Base-by-base conservation (phyloP, 139 green algal species). In the Volvox reticuliferus region DNA sequence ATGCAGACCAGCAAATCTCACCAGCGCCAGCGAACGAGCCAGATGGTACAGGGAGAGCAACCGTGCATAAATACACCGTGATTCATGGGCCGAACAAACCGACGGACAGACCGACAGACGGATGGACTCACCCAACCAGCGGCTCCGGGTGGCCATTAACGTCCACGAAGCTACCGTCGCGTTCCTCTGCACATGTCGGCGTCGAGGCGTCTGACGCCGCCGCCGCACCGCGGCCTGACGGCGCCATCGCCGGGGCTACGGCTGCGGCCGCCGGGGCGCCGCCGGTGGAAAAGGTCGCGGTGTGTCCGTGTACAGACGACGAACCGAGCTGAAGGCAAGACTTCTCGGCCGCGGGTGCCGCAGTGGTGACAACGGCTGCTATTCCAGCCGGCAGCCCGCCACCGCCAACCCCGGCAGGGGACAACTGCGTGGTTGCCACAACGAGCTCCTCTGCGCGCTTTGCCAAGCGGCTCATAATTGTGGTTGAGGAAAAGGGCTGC, bases 401-500 rank as follows among this genome's bases (percentile, higher is more conserved):
- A 28, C 9, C 6, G 65, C 65, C 12, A 28, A 0, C 12, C 71
- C 12, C 36, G 26, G n/a, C n/a, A n/a, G 62, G 36, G 0, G 69
- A 20, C 30, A 95, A 84, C 36, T 81, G 67, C 26, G 73, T 84
- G 22, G 86, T 79, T 3, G 62, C 76, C 76, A 93, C 90, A 35
- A 97, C 88, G 63, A 95, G 79, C 86, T 93, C 92, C 92, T 97
- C 95, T 2, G 94, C 94, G 22, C 78, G 84, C 77, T 94, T 94
- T 13, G 97, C 95, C 82, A 98, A 91, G 20, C 89, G 85, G 78
- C 87, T 95, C 93, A 98, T 97, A 36, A 94, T 87, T 33, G 93
- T 94, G 37, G 96, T 98, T 37, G 92, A 95, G 30, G 94, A 95
- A 87, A 97, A 98, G 28, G 96, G 96, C 94, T 96, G 95, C 19